Conservation (phyloP, 495 filamentous ascomycete species). For the Sporormia fimetaria region DNA sequence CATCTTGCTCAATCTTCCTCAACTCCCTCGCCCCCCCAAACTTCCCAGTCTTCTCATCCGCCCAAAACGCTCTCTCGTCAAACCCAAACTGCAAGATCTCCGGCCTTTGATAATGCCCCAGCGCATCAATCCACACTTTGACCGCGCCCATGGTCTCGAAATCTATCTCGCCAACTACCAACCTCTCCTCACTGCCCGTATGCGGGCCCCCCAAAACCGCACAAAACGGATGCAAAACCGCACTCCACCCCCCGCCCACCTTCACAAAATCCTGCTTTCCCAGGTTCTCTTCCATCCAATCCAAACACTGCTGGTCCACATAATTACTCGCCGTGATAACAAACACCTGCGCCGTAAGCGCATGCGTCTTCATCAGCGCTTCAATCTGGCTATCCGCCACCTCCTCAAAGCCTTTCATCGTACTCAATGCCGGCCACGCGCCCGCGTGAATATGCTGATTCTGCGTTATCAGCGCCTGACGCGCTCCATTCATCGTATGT, state of each 20-base stretch:
- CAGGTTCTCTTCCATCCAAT: conserved; percentile 36
- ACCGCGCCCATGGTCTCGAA: conserved; percentile 31
- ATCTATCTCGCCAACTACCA: conserved; percentile 34
- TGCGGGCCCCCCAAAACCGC: conserved; percentile 34
- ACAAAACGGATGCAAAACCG: conserved; percentile 25
- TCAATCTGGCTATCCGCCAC: conserved; percentile 35
- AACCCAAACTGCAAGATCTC: conserved; percentile 33
- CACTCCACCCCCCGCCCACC: conserved; percentile 33
- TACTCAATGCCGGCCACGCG: conserved; percentile 35
- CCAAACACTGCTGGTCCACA: conserved; percentile 34
- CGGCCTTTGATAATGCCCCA: conserved; percentile 35
- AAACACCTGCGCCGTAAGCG: conserved; percentile 36
- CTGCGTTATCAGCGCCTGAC: conserved; percentile 35
- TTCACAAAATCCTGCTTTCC: conserved; percentile 36
- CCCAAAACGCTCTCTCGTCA: conserved; percentile 30
- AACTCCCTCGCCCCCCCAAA: too few species aligned
- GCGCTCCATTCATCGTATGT: conserved; percentile 38
- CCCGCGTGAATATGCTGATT: conserved; percentile 35
- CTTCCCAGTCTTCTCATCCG: conserved; percentile 30
- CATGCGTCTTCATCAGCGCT: conserved; percentile 37
- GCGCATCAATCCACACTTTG: conserved; percentile 36
- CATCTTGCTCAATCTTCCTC: too few species aligned
- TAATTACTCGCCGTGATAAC: conserved; percentile 34
- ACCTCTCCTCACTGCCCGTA: conserved; percentile 29
- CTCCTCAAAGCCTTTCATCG: conserved; percentile 31